Conservation (phyloP, 208 protist species). For the Leishmania martiniquensis region DNA sequence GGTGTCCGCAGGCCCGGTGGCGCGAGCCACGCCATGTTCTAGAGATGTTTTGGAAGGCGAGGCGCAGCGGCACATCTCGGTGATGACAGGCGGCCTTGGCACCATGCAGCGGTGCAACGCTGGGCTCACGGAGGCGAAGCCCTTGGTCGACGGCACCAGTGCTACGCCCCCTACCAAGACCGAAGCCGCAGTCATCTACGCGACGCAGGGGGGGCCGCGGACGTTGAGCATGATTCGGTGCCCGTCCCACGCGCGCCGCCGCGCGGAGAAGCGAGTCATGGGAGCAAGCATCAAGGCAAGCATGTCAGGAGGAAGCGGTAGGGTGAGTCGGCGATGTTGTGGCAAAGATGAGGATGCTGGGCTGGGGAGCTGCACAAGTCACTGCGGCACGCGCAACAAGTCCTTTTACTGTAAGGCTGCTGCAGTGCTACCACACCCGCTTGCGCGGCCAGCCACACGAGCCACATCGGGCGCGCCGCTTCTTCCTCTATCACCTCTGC, state of each 20-base stretch:
- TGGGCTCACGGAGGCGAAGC: neutral
- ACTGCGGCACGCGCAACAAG: neutral
- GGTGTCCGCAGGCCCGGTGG: neutral
- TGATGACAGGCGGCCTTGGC: conserved; percentile 2
- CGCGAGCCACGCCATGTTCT: neutral
- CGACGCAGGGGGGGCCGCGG: conserved; percentile 18
- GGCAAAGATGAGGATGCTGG: neutral
- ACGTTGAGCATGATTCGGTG: conserved; percentile 13
- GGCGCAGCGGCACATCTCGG: neutral
- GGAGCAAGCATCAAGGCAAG: neutral
- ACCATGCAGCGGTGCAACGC: neutral
- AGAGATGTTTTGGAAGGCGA: neutral
- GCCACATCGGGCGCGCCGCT: neutral
- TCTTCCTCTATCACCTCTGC: neutral
- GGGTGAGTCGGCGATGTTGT: neutral
- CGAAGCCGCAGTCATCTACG: conserved; percentile 28
- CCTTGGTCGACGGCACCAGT: neutral
- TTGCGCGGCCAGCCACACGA: neutral
- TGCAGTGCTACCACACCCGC: neutral
- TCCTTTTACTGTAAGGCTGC: neutral
- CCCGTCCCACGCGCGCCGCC: neutral
- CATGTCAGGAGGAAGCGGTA: neutral
- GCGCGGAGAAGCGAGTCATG: too few relatives aligned
- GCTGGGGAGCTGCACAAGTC: neutral
- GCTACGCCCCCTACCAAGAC: conserved; percentile 12